Evolutionary conservation across 495 filamentous ascomycete genomes (phyloP).

Genomic region (Trichocladium uniseriatum): DNA sequence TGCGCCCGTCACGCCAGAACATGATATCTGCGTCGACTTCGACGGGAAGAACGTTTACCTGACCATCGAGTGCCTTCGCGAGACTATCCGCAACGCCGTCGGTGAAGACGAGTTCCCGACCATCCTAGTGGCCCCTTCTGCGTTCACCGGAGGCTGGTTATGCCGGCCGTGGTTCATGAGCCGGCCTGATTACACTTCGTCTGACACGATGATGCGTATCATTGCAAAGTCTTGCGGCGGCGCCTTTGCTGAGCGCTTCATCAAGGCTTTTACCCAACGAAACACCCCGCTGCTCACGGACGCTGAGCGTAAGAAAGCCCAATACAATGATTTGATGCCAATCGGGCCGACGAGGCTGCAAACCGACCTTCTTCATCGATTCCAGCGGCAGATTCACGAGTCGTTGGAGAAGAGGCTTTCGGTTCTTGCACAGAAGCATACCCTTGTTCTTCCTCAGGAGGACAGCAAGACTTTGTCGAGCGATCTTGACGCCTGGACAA

Average conservation of each 20-base stretch:
- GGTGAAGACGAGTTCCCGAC: constrained; percentile 9
- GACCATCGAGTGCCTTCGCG: constrained; percentile 8
- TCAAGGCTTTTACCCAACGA: constrained; percentile 13
- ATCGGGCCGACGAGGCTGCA: constrained; percentile 12
- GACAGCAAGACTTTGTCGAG: neutral
- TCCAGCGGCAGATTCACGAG: constrained; percentile 20
- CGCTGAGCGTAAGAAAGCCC: constrained; percentile 10
- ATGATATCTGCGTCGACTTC: constrained; percentile 28
- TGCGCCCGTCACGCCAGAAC: constrained; percentile 26
- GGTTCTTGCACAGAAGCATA: constrained; percentile 5
- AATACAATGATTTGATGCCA: constrained; percentile 22
- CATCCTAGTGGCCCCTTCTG: constrained; percentile 16
- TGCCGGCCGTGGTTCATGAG: constrained; percentile 17
- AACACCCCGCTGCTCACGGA: constrained; percentile 20
- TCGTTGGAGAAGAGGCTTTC: constrained; percentile 12
- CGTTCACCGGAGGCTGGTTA: constrained; percentile 22
- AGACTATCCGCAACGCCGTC: constrained; percentile 15
- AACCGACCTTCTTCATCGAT: constrained; percentile 7
- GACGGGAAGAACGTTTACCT: constrained; percentile 1
- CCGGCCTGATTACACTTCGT: neutral
- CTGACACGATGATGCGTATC: constrained; percentile 1
- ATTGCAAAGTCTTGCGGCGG: constrained; percentile 18
- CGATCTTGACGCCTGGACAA: constrained; percentile 8
- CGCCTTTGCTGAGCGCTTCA: constrained; percentile 16
- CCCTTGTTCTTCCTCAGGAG: neutral